Conservation (phyloP, 371 early-diverging fungal species). For the Fennellomyces sp. region DNA sequence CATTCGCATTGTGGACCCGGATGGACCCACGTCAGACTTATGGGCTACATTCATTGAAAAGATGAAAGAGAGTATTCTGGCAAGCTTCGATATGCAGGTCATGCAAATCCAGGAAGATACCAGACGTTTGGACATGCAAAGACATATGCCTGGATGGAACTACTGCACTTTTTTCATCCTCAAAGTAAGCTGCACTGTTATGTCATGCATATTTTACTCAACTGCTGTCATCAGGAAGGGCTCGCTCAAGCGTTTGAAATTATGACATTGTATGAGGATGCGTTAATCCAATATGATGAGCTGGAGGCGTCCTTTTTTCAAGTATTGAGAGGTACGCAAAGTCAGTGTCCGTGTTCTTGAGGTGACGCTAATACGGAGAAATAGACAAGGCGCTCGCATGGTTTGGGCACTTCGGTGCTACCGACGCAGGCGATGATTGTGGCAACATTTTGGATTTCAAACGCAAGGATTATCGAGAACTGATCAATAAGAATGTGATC, state of each 20-base stretch:
- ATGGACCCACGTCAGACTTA: conserved; percentile 67
- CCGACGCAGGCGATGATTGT: conserved; percentile 82
- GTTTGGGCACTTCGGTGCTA: conserved; percentile 92
- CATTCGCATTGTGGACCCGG: conserved; percentile 61
- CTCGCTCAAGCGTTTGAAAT: conserved; percentile 86
- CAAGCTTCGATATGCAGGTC: conserved; percentile 82
- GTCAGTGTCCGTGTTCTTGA: not conserved
- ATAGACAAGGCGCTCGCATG: conserved; percentile 82
- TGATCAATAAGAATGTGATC: conserved; percentile 89
- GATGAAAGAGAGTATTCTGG: conserved; percentile 80
- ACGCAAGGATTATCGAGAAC: conserved; percentile 83
- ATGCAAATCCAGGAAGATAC: conserved; percentile 87
- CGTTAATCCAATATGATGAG: conserved; percentile 93
- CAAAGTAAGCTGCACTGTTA: conserved; percentile 50
- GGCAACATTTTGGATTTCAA: conserved; percentile 78
- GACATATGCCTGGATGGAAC: conserved; percentile 97
- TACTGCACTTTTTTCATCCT: conserved; percentile 94
- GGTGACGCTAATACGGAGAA: not conserved
- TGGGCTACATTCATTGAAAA: conserved; percentile 81
- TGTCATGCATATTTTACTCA: not conserved
- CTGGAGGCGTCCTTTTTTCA: conserved; percentile 93
- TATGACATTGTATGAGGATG: conserved; percentile 86
- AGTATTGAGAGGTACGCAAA: conserved; percentile 65
- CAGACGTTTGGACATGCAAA: conserved; percentile 83
- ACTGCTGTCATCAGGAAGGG: conserved; percentile 59